phyloP scores from a whole-genome alignment of 2,329 filamentous ascomycete species.

The Proliferodiscus dingleyae region DNA sequence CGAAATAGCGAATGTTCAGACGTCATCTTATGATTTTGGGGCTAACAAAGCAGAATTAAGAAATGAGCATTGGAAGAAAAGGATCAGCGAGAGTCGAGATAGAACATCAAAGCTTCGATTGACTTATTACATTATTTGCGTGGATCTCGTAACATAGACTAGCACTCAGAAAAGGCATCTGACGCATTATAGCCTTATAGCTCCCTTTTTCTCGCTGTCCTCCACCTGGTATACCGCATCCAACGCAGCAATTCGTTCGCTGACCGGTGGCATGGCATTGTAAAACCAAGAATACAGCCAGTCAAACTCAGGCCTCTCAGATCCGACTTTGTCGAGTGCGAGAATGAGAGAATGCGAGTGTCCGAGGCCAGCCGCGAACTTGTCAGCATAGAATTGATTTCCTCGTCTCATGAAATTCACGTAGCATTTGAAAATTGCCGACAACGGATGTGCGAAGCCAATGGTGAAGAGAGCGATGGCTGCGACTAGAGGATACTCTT shows the following conservation, averaged over 20 bases:
- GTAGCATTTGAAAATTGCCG: neutral
- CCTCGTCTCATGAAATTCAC: neutral
- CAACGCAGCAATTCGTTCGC: slow-evolving; percentile 1
- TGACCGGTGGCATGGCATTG: neutral
- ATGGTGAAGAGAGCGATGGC: neutral
- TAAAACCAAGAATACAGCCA: slow-evolving; percentile 7
- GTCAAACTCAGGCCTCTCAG: neutral
- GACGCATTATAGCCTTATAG: neutral
- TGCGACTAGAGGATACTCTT: neutral
- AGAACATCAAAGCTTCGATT: too few relatives aligned
- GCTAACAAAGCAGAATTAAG: too few relatives aligned
- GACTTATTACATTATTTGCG: too few relatives aligned
- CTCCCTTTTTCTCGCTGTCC: neutral
- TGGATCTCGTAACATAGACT: too few relatives aligned
- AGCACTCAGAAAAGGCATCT: too few relatives aligned
- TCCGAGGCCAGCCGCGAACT: slow-evolving; percentile 4
- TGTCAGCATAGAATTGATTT: neutral
- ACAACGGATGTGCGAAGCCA: neutral
- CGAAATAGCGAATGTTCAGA: too few relatives aligned
- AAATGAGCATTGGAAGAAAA: too few relatives aligned
- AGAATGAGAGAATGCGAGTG: slow-evolving; percentile 1
- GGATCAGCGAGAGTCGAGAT: too few relatives aligned
- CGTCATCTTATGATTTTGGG: too few relatives aligned
- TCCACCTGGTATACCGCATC: neutral
- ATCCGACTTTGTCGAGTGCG: slow-evolving; percentile 1